These are phyloP conservation scores for Globisporangium paroecandrum DNA, from an alignment of 352 stramenopile genomes.

Conservation along the genomic window DNA sequence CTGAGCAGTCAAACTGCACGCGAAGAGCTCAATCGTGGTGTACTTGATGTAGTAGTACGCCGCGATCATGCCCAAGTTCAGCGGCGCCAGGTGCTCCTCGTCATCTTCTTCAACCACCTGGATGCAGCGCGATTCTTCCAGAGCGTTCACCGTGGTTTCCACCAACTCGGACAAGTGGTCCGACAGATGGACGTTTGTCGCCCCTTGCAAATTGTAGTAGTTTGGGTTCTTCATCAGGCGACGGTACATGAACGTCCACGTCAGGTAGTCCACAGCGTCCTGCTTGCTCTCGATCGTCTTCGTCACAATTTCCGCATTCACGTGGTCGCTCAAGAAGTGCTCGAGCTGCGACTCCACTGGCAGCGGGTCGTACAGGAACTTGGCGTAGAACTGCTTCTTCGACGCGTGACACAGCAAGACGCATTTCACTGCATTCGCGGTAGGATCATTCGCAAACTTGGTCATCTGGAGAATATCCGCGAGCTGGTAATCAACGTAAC, in stretches of 20 bases:
- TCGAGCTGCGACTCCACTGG: conserved; percentile 99
- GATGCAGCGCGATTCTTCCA: conserved; percentile 97
- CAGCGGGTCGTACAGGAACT: conserved; percentile 99
- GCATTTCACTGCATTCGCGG: conserved; percentile 86
- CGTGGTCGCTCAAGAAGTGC: conserved; percentile 97
- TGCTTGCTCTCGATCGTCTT: conserved; percentile 99
- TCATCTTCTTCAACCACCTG: conserved; percentile 92
- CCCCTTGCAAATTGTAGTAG: conserved; percentile 98
- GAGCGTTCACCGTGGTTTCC: conserved; percentile 94
- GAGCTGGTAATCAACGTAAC: conserved; percentile 97
- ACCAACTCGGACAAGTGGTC: conserved; percentile 99
- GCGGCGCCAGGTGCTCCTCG: conserved; percentile 90
- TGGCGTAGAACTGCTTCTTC: conserved; percentile 98
- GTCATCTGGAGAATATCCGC: conserved; percentile 99
- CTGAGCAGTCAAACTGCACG: conserved; percentile 94
- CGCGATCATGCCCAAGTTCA: conserved; percentile 99
- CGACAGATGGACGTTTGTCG: conserved; percentile 90
- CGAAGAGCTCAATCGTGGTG: conserved; percentile 99
- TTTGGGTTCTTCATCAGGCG: conserved; percentile 99
- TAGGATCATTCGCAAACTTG: conserved; percentile 63
- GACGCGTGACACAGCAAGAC: conserved; percentile 96
- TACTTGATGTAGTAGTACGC: conserved; percentile 99
- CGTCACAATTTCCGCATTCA: conserved; percentile 99
- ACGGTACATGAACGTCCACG: conserved; percentile 99
- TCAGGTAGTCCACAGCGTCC: conserved; percentile 99